These are phyloP conservation scores for Periglandula ipomoeae DNA, from an alignment of 2,329 filamentous ascomycete species.

Conservation along the genomic window DNA sequence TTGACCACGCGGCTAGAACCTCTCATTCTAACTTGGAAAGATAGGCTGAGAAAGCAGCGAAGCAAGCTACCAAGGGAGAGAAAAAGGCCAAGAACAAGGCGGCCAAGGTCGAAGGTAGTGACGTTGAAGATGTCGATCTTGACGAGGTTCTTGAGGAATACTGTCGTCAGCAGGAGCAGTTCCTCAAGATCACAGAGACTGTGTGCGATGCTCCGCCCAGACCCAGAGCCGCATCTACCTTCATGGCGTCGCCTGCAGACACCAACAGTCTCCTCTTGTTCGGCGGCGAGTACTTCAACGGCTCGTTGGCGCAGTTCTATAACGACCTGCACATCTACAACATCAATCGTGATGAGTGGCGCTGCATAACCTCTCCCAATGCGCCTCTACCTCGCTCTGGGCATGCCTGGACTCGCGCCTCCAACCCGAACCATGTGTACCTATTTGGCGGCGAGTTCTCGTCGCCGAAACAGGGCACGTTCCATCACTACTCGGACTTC, in stretches of 20 bases:
- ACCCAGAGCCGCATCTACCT: constrained; percentile 67
- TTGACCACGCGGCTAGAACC: background rate
- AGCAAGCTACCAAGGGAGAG: constrained; percentile 83
- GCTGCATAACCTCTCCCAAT: constrained; percentile 81
- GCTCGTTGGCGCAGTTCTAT: constrained; percentile 67
- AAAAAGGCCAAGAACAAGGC: constrained; percentile 69
- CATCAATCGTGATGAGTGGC: constrained; percentile 83
- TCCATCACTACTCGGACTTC: constrained; percentile 99
- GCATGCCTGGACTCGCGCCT: constrained; percentile 88
- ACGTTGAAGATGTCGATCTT: constrained; percentile 85
- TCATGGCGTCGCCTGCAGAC: constrained; percentile 80
- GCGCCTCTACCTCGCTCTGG: constrained; percentile 82
- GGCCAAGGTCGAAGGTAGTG: constrained; percentile 69
- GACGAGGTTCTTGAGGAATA: constrained; percentile 92
- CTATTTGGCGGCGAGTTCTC: constrained; percentile 96
- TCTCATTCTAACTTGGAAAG: background rate
- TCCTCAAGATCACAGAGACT: constrained; percentile 85
- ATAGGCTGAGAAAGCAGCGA: constrained; percentile 56
- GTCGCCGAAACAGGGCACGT: constrained; percentile 92
- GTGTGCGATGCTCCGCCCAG: constrained; percentile 62
- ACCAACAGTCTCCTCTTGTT: constrained; percentile 84
- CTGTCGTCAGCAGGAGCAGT: constrained; percentile 84
- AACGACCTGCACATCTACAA: constrained; percentile 62
- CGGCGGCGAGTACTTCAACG: constrained; percentile 94
- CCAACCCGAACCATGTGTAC: constrained; percentile 77